Base-by-base conservation (phyloP, 1,284 basidiomycete genomes). In the Trametes hirsuta region DNA sequence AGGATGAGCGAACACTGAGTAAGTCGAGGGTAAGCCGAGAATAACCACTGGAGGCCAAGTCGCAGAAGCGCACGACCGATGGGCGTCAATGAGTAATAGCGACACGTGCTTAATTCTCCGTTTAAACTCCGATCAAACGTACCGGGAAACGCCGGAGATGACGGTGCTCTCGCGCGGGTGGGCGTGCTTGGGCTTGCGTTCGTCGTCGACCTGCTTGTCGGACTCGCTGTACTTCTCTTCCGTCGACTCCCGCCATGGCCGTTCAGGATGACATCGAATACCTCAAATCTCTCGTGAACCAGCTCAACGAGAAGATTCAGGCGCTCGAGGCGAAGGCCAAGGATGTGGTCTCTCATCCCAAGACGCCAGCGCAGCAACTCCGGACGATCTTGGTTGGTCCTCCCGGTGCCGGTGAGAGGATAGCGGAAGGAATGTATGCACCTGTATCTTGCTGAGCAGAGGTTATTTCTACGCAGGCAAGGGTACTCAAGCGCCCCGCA, bases 401-500 rank as follows among this genome's bases (percentile, higher is more conserved):
- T 66, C 97, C 97, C 49, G 97, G 97, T 71, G 94, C 97, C 70
- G 96, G 96, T 94, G 69, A 64, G 88, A 81, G 12, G 39, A 47
- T 35, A 55, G 54, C 11, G 49, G 47, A 47, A 11, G 18, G 24
- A 21, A 39, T 41, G 14, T 21, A 5, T 42, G 44, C 8, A 8
- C 30, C 30, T 8, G 30, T 4, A 37, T n/a, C 18, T 30, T 37
- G 24, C 10, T 22, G 37, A 25, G 35, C 36, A 36, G 11, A 55
- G 14, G 47, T n/a, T 21, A 10, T 4, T 40, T 21, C 35, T 34
- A 18, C 11, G 24, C 69, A 97, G 95, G 95, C 68, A 99, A 99
- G 84, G 97, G 97, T 48, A 99, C 97, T 1, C 97, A 99, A 77
- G 97, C 95, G 1, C 97, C 97, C 24, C 87, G 85, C 75, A 97